A percentile compares a stretch with the other conserved stretches of the same genome.
Evolutionary conservation across 345 rosid species (phyloP).

Genomic region (Iberis pinnata): DNA sequence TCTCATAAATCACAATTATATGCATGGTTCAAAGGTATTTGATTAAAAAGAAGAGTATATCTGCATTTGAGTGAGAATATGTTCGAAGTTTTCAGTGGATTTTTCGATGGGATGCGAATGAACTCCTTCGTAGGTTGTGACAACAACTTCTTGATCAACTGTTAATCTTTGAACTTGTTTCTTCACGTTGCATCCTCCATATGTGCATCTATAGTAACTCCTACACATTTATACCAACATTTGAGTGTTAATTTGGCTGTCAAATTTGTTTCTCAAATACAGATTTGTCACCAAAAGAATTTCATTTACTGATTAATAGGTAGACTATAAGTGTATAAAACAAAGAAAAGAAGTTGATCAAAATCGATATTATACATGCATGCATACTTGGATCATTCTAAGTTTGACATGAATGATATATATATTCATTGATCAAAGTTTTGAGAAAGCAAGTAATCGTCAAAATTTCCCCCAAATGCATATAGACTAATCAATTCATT

Average conservation of each 20-base stretch:
- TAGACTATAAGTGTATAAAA: too few species aligned
- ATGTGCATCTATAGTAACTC: slow-evolving; percentile 90
- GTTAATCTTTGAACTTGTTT: slow-evolving; percentile 86
- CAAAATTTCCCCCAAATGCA: too few species aligned
- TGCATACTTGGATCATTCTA: too few species aligned
- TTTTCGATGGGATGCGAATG: slow-evolving; percentile 77
- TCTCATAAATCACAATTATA: not conserved
- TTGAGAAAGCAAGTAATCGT: too few species aligned
- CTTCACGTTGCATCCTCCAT: slow-evolving; percentile 85
- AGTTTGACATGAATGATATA: too few species aligned
- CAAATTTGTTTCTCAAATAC: not conserved
- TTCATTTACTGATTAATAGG: too few species aligned
- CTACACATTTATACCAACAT: slow-evolving; percentile 30
- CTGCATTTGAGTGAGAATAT: slow-evolving; percentile 81
- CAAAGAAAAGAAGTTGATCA: too few species aligned
- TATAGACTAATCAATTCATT: too few species aligned
- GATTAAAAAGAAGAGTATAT: slow-evolving; percentile 44
- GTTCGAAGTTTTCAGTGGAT: slow-evolving; percentile 77
- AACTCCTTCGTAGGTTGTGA: slow-evolving; percentile 87
- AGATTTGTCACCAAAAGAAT: too few species aligned
- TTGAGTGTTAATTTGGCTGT: too few species aligned
- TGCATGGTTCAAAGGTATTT: slow-evolving; percentile 6
- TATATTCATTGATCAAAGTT: too few species aligned
- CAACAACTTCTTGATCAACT: slow-evolving; percentile 77
- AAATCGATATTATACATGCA: too few species aligned